Evolutionary conservation across 495 filamentous ascomycete species (phyloP).

Genomic region (Bathelium albidoporum): DNA sequence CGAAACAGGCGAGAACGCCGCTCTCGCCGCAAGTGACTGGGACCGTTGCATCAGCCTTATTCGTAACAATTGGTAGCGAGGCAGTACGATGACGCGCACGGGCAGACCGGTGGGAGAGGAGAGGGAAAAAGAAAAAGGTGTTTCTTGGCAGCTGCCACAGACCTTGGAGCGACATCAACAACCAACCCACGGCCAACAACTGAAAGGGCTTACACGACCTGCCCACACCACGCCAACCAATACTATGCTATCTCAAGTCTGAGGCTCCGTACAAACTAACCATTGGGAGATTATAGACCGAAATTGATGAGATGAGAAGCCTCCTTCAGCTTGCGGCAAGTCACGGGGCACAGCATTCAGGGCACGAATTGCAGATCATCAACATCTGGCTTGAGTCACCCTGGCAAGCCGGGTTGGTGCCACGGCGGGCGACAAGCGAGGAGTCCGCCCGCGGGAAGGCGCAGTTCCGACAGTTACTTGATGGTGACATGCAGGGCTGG

Average conservation of each 20-base stretch:
- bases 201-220: background rate
- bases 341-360: background rate
- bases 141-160: background rate
- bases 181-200: background rate
- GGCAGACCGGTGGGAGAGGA: background rate
- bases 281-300: background rate
- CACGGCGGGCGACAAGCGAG: background rate
- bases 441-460: background rate
- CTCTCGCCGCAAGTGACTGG: background rate
- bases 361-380: too few relatives aligned
- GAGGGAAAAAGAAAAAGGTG: background rate
- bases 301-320: background rate
- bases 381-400: background rate
- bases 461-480: background rate
- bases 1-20: background rate
- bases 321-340: background rate
- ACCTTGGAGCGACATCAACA: background rate
- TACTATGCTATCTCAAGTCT: background rate
- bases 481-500: background rate
- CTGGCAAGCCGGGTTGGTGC: background rate
- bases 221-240: background rate
- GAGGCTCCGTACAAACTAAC: background rate
- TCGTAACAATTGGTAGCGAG: background rate
- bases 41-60: background rate
- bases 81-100: background rate